phyloP scores from a whole-genome alignment of 805 yeast species.

The Naumovozyma castellii region DNA sequence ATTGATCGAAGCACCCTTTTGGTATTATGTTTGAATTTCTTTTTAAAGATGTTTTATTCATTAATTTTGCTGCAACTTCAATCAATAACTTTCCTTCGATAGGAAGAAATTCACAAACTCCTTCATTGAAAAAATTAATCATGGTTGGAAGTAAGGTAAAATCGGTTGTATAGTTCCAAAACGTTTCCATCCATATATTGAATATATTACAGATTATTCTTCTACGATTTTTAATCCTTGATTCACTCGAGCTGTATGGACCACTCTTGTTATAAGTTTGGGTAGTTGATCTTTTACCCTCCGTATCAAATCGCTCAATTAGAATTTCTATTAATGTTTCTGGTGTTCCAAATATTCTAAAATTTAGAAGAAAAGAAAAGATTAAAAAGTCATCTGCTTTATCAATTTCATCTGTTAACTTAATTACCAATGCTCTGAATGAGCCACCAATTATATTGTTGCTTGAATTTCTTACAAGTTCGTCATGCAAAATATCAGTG shows the following conservation, averaged over 20 bases:
- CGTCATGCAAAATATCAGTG: constrained; percentile 27
- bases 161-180: constrained; percentile 66
- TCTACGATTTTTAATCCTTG: constrained; percentile 49
- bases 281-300: constrained; percentile 27
- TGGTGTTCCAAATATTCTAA: constrained; percentile 60
- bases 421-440: constrained; percentile 54
- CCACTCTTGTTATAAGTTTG: constrained; percentile 25
- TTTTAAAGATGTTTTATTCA: too few species aligned
- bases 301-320: constrained; percentile 53
- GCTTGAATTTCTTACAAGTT: constrained; percentile 33
- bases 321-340: constrained; percentile 59
- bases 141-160: constrained; percentile 54
- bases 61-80: constrained; percentile 52
- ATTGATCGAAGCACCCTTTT: constrained; percentile 1
- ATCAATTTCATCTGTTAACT: constrained; percentile 53
- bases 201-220: constrained; percentile 59
- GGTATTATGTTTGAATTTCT: neutral
- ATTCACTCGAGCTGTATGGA: constrained; percentile 34
- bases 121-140: constrained; percentile 73
- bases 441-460: constrained; percentile 59
- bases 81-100: constrained; percentile 53
- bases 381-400: constrained; percentile 61
- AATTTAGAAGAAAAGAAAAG: constrained; percentile 69
- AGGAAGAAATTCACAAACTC: constrained; percentile 51
- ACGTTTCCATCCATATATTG: constrained; percentile 81